Evolutionary conservation across 371 early-diverging fungal genomes (phyloP).

Genomic region (Basidiobolus meristosporus): DNA sequence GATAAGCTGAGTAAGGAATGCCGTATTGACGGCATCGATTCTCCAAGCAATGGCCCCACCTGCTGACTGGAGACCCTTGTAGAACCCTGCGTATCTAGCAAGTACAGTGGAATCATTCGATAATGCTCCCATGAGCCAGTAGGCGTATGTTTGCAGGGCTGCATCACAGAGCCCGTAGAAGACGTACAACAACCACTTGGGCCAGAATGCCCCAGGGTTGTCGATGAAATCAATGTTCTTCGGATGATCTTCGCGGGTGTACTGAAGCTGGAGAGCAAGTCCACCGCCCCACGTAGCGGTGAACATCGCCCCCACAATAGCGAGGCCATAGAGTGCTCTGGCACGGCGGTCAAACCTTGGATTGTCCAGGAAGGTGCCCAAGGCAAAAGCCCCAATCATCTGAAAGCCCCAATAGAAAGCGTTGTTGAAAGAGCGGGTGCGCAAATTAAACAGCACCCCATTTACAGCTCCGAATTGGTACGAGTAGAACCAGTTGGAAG

Average conservation of each 20-base stretch:
- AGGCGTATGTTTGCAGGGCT: constrained; percentile 45
- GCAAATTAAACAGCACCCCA: constrained; percentile 33
- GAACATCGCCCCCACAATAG: constrained; percentile 18
- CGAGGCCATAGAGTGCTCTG: constrained; percentile 27
- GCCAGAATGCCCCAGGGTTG: constrained; percentile 18
- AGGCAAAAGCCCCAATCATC: constrained; percentile 27
- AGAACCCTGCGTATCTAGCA: constrained; percentile 46
- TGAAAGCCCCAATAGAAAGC: constrained; percentile 51
- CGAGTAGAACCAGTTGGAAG: too few species aligned
- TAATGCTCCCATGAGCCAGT: constrained; percentile 33
- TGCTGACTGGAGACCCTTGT: constrained; percentile 18
- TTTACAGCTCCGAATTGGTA: too few species aligned
- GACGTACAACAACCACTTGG: constrained; percentile 42
- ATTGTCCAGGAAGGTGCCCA: constrained; percentile 32
- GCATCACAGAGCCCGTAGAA: constrained; percentile 46
- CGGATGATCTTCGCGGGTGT: too few species aligned
- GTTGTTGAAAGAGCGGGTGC: constrained; percentile 42
- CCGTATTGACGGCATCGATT: constrained; percentile 10
- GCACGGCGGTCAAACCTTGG: constrained; percentile 15
- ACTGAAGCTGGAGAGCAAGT: constrained; percentile 26
- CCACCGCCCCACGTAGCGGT: constrained; percentile 41
- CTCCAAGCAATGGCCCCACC: constrained; percentile 18
- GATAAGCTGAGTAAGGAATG: too few species aligned
- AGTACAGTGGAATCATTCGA: constrained; percentile 42
- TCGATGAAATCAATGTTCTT: constrained; percentile 15